Evolutionary conservation across 768 basidiomycete species (phyloP).

Genomic region (Lanmaoa pseudosensibilis): DNA sequence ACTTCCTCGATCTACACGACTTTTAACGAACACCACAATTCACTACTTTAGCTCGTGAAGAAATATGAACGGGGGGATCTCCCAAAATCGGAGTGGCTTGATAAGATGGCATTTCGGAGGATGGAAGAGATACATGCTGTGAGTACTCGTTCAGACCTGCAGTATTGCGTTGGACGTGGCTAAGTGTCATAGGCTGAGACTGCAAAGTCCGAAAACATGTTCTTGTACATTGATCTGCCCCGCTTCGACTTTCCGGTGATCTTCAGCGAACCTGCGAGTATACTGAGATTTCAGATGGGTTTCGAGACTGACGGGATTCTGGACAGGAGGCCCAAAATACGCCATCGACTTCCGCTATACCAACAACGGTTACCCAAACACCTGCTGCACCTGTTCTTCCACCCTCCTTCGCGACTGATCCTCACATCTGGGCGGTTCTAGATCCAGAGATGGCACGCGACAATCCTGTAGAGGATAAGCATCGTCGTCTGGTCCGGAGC

Average conservation of each 20-base stretch:
- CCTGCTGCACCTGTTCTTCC: conserved; percentile 42
- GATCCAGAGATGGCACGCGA: conserved; percentile 91
- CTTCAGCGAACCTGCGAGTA: conserved; percentile 82
- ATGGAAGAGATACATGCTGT: conserved; percentile 96
- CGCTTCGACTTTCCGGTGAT: conserved; percentile 97
- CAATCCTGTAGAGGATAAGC: conserved; percentile 97
- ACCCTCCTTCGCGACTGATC: conserved; percentile 57
- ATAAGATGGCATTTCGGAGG: conserved; percentile 88
- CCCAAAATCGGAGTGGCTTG: conserved; percentile 93
- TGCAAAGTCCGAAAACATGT: conserved; percentile 90
- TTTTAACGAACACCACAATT: background rate
- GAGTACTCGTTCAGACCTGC: conserved; percentile 25
- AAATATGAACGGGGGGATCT: conserved; percentile 95
- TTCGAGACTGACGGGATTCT: background rate
- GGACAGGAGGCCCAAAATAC: conserved; percentile 41
- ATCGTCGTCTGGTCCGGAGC: conserved; percentile 89
- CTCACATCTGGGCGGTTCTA: conserved; percentile 80
- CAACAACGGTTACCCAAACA: conserved; percentile 44
- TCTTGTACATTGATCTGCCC: conserved; percentile 93
- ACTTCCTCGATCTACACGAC: background rate
- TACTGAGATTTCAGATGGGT: background rate
- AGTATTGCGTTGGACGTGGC: background rate
- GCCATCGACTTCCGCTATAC: conserved; percentile 43
- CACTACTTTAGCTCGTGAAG: conserved; percentile 70
- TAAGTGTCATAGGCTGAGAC: conserved; percentile 69